Evolutionary conservation across 495 filamentous ascomycete species (phyloP), one percentile per base, ranked within the genome.

Genomic region (Podospora appendiculata): DNA sequence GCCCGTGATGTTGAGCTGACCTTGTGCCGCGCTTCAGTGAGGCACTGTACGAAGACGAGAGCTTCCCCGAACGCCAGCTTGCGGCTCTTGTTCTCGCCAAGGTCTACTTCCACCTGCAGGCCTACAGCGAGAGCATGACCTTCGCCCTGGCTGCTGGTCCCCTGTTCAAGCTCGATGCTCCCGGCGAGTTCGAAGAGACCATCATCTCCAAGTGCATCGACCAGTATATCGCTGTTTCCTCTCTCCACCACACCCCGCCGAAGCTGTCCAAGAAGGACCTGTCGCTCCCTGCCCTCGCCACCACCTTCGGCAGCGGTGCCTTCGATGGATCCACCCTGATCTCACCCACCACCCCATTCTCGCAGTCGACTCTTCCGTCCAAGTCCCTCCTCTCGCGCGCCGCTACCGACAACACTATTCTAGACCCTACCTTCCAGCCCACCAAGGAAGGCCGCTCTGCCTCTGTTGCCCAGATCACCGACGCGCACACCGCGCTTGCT

Each of bases 121-220:
- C 95, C 70, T 97, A 97, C 73, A 90, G 96, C 64, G 93, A 97
- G 78, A 95, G 91, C 69, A 97, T 99, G 94, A 86, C 87, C 18
- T 96, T 99, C 71, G 94, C 94, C 47, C 80, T 99, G 11, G 91
- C 89, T 34, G 92, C 94, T 16, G 94, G 94, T 38, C 91, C 96
- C 59, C 79, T 96, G 19, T 96, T 99, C 75, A 85, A 93, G 73
- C 77, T 99, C 51, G 87, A 96, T 56, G 81, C 85, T 50, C 84
- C 86, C 45, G 89, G 90, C 66, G 94, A 99, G 76, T 99, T 94
- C 65, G 94, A 97, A 67, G 90, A 99, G 74, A 99, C 94, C 32
- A 97, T 99, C 64, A 90, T 97, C 65, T 87, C 91, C 17, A 95
- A 93, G 79, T 99, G 94, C 64, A 82, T 99, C 60, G 94, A 99